Percentiles rank a stretch among this genome's conserved stretches.
Conservation (phyloP, 129 eudicot species). For the Escallonia herrerae region DNA sequence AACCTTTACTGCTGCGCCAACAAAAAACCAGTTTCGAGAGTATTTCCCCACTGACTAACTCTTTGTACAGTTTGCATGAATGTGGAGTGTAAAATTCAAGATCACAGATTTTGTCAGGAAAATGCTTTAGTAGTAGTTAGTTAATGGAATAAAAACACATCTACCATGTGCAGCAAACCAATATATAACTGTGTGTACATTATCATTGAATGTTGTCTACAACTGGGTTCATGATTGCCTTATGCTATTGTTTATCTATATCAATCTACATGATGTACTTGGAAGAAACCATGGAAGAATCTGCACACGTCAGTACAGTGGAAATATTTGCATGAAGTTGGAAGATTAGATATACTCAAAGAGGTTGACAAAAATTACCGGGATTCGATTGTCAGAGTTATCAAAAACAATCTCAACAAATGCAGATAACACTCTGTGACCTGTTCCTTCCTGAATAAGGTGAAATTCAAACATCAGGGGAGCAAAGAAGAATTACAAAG, state of each 20-base stretch:
- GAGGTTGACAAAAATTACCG: slow-evolving; percentile 43
- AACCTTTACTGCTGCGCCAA: too few species aligned
- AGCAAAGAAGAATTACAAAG: slow-evolving; percentile 5
- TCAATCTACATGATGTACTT: neutral
- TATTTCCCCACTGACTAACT: too few species aligned
- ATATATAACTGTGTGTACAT: too few species aligned
- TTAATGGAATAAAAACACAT: too few species aligned
- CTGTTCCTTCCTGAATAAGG: slow-evolving; percentile 87
- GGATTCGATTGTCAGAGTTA: slow-evolving; percentile 91
- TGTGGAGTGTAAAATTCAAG: too few species aligned
- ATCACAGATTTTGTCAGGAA: too few species aligned
- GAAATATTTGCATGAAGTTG: neutral
- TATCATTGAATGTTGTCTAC: too few species aligned
- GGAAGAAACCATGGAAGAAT: neutral
- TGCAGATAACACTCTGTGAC: slow-evolving; percentile 93
- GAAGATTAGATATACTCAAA: neutral
- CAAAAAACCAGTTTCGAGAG: too few species aligned
- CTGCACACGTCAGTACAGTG: neutral
- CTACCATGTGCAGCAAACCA: too few species aligned
- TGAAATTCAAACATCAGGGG: slow-evolving; percentile 1
- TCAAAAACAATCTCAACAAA: slow-evolving; percentile 98
- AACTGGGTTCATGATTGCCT: neutral
- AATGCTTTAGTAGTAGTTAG: too few species aligned
- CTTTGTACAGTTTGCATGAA: too few species aligned
- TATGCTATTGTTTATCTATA: neutral